phyloP scores from a whole-genome alignment of 1,284 basidiomycete genomes.

The Phaffia rhodozyma region DNA sequence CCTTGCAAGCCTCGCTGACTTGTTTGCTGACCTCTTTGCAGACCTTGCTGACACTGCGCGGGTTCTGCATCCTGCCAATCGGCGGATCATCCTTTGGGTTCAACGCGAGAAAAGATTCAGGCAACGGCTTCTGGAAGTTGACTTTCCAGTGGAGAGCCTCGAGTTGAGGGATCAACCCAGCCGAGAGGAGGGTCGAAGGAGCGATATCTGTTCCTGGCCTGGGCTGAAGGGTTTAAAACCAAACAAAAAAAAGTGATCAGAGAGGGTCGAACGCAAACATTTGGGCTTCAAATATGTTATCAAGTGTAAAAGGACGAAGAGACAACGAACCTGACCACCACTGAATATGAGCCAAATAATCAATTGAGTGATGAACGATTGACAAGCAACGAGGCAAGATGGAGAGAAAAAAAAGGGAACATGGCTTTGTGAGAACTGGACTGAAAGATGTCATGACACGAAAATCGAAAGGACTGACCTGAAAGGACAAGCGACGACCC shows the following conservation, averaged over 20 bases:
- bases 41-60: slow-evolving; percentile 72
- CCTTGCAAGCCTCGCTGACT: slow-evolving; percentile 51
- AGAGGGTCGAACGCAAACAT: background rate
- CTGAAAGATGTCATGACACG: background rate
- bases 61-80: slow-evolving; percentile 79
- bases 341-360: slow-evolving; percentile 13
- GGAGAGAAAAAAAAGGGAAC: background rate
- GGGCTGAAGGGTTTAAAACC: slow-evolving; percentile 39
- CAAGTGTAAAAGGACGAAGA: background rate
- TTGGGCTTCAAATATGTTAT: too few species aligned
- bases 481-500: slow-evolving; percentile 29
- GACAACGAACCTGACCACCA: slow-evolving; percentile 21
- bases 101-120: slow-evolving; percentile 5
- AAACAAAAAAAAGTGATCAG: background rate
- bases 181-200: slow-evolving; percentile 72
- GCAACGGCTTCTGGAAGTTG: slow-evolving; percentile 56
- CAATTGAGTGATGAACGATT: background rate
- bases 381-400: background rate
- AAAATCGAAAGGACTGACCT: slow-evolving; percentile 16
- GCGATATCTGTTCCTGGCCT: slow-evolving; percentile 80
- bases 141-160: slow-evolving; percentile 76
- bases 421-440: background rate
- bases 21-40: slow-evolving; percentile 63
- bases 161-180: slow-evolving; percentile 68
- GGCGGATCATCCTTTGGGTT: slow-evolving; percentile 50